Evolutionary conservation across 2,329 filamentous ascomycete genomes (phyloP).

Genomic region (Mycosphaerella sp.): DNA sequence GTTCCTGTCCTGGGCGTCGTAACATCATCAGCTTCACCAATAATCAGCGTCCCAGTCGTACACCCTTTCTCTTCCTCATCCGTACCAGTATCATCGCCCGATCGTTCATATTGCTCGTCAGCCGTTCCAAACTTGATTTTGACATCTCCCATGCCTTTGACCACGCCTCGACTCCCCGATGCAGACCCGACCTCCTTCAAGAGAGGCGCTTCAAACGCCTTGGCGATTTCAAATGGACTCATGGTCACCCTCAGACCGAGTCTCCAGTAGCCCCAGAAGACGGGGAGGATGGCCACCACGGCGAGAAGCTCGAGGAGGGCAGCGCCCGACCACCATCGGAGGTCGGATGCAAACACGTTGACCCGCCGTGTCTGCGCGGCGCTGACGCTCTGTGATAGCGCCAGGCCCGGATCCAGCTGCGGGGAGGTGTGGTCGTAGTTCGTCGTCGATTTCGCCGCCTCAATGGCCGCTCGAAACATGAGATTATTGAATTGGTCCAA

Average conservation of each 20-base stretch:
- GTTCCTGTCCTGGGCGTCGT: background rate
- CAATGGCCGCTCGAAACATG: background rate
- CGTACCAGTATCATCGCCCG: background rate
- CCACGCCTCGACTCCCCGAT: constrained; percentile 4
- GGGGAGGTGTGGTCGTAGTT: background rate
- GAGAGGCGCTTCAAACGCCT: constrained; percentile 2
- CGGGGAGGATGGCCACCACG: constrained; percentile 9
- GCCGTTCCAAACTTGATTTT: background rate
- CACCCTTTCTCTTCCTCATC: background rate
- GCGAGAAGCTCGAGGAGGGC: constrained; percentile 11
- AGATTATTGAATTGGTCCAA: constrained; percentile 12
- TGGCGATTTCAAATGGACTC: constrained; percentile 2
- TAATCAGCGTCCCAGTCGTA: background rate
- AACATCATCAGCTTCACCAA: constrained; percentile 3
- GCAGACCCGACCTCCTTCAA: background rate
- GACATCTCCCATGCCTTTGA: background rate
- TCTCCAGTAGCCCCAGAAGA: constrained; percentile 19
- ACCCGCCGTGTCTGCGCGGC: constrained; percentile 9
- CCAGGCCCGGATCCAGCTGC: constrained; percentile 7
- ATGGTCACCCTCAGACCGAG: constrained; percentile 2
- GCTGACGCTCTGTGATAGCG: constrained; percentile 1
- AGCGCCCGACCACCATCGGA: constrained; percentile 15
- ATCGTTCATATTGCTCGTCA: background rate
- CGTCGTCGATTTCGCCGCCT: background rate
- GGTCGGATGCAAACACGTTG: constrained; percentile 16